Percentiles rank a stretch among this genome's conserved stretches.
Conservation (phyloP, 1,284 basidiomycete genomes). For the Moesziomyces antarcticus region DNA sequence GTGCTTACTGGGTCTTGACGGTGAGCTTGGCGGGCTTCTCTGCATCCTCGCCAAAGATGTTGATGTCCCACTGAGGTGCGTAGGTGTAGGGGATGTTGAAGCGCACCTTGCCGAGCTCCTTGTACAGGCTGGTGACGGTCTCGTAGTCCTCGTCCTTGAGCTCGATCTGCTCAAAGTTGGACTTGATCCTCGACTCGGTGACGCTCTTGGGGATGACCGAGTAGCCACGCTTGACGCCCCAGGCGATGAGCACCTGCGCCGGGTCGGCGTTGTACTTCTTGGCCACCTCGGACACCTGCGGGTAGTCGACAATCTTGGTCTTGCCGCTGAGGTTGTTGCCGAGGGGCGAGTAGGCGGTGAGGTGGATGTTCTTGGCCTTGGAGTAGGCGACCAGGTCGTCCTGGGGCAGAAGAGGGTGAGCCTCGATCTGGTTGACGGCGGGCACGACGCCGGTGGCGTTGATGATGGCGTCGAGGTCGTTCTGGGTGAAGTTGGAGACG, state of each 20-base stretch:
- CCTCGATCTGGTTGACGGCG: conserved; percentile 84
- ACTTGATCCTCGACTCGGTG: conserved; percentile 65
- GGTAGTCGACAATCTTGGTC: conserved; percentile 63
- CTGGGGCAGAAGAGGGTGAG: conserved; percentile 74
- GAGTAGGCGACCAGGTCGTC: conserved; percentile 61
- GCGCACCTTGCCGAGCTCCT: conserved; percentile 59
- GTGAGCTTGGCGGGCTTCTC: conserved; percentile 52
- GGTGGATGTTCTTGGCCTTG: conserved; percentile 61
- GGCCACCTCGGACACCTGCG: conserved; percentile 66
- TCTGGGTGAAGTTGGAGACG: conserved; percentile 83
- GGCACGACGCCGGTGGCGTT: conserved; percentile 81
- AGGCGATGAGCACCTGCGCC: conserved; percentile 68
- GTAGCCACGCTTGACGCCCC: conserved; percentile 68
- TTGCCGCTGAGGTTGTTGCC: conserved; percentile 66
- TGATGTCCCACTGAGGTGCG: conserved; percentile 56
- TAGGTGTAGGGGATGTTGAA: conserved; percentile 64
- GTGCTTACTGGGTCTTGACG: conserved; percentile 54
- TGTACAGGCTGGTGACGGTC: conserved; percentile 53
- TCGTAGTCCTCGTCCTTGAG: conserved; percentile 65
- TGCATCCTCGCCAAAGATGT: conserved; percentile 58
- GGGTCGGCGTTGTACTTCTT: conserved; percentile 65
- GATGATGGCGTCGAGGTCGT: conserved; percentile 77
- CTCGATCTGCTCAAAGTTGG: conserved; percentile 67
- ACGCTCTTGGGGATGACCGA: conserved; percentile 69
- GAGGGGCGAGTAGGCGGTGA: conserved; percentile 69